Evolutionary conservation across 2,329 filamentous ascomycete genomes (phyloP), one percentile per base, ranked within the genome.

Genomic region (Xylaria sp.): DNA sequence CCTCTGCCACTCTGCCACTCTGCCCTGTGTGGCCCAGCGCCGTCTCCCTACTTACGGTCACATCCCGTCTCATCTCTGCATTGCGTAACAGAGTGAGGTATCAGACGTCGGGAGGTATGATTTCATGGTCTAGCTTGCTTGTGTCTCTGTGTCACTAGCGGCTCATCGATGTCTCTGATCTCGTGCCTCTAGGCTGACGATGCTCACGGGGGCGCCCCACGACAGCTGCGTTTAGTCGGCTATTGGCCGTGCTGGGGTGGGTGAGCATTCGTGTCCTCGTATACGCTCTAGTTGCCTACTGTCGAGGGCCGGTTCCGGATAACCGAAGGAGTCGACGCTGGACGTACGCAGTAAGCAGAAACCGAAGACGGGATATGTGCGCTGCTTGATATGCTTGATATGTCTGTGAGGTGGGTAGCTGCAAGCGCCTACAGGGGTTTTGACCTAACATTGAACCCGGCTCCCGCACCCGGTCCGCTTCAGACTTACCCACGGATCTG

Each of bases 401-500:
- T 38, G 44, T 45, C 36, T n/a, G 11, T 38, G 33, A 55, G 42
- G 53, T 66, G 53, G 63, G 39, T 38, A 63, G 61, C 58, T 60
- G 45, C 59, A 63, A 58, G 54, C 44, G 44, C 29, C 39, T 47
- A 53, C 58, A 49, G 42, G 63, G 49, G 29, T 56, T 60, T 51
- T 39, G 22, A 44, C 56, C 61, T 61, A 61, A 64, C 44, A 39
- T 20, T 27, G 33, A 65, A 51, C 59, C 54, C 49, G 51, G 53
- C 53, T 55, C 53, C 53, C 39, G 54, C 22, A 53, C 44, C 45
- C 33, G 57, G 57, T 49, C 59, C 58, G 56, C 53, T 31, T 45
- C 50, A 45, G 13, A n/a, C 47, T 13, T 33, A 61, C 63, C 64
- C 64, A 61, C 29, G 60, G 64, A 59, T 64, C 61, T 58, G 53